Conservation (phyloP, 345 rosid species). For the Populus alba region DNA sequence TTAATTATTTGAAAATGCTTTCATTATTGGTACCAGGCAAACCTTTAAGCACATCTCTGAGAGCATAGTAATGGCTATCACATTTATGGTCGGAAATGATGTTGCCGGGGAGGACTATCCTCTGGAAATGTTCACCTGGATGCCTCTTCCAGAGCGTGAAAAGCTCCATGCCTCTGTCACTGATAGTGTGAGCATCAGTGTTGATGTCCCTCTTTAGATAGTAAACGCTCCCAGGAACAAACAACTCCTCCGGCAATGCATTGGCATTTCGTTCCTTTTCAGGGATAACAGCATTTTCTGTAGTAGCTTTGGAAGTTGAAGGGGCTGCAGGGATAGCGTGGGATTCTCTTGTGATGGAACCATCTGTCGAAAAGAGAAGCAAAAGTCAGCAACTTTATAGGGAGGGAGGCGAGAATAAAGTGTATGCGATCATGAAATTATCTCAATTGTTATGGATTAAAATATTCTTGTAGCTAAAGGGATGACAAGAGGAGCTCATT, state of each 20-base stretch:
- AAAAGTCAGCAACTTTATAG: not conserved
- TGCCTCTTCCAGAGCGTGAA: slow-evolving; percentile 79
- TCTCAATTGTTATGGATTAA: not conserved
- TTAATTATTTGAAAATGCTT: slow-evolving; percentile 34
- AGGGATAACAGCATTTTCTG: slow-evolving; percentile 13
- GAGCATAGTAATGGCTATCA: slow-evolving; percentile 78
- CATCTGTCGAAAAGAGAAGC: slow-evolving; percentile 28
- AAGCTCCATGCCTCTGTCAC: slow-evolving; percentile 40
- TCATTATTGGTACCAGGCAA: slow-evolving; percentile 50
- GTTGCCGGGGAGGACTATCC: slow-evolving; percentile 77
- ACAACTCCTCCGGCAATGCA: slow-evolving; percentile 53
- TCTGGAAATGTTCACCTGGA: slow-evolving; percentile 83
- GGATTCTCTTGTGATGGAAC: slow-evolving; percentile 20
- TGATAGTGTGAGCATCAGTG: slow-evolving; percentile 3
- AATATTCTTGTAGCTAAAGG: not conserved
- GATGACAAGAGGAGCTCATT: not conserved
- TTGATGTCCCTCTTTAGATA: slow-evolving; percentile 66
- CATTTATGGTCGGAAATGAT: slow-evolving; percentile 85
- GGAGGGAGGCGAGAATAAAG: no score
- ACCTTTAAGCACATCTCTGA: slow-evolving; percentile 85
- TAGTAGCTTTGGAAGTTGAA: slow-evolving; percentile 16
- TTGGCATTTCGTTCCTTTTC: slow-evolving; percentile 20
- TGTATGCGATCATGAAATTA: not conserved
- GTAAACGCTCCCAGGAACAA: slow-evolving; percentile 75
- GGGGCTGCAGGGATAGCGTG: slow-evolving; percentile 10